Conservation (phyloP, 2,329 filamentous ascomycete genomes). For the Diaporthe australafricana region DNA sequence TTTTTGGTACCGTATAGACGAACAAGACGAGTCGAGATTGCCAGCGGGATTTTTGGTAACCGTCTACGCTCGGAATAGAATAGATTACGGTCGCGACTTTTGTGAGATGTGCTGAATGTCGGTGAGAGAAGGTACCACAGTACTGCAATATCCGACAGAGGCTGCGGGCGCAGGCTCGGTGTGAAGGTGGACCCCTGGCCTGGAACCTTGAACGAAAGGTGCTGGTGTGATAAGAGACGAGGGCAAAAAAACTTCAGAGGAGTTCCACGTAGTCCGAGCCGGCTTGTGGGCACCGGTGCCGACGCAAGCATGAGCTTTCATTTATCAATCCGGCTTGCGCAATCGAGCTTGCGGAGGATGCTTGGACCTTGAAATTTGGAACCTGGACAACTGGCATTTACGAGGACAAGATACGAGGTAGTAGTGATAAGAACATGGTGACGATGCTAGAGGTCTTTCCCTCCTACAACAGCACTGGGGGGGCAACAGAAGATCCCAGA, state of each 20-base stretch:
- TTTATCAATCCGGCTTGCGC: neutral
- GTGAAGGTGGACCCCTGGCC: slow-evolving; percentile 2
- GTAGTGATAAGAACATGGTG: slow-evolving; percentile 1
- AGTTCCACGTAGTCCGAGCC: slow-evolving; percentile 7
- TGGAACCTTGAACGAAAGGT: slow-evolving; percentile 6
- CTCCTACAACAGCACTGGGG: neutral
- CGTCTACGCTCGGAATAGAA: slow-evolving; percentile 7
- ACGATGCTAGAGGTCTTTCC: neutral
- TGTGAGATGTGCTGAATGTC: slow-evolving; percentile 14
- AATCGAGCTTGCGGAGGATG: slow-evolving; percentile 16
- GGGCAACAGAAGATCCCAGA: neutral
- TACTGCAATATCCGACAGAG: slow-evolving; percentile 26
- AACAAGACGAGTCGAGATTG: slow-evolving; percentile 1
- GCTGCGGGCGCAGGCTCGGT: slow-evolving; percentile 13
- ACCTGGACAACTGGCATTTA: neutral
- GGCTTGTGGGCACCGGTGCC: neutral
- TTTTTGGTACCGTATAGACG: slow-evolving; percentile 7
- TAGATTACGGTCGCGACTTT: slow-evolving; percentile 3
- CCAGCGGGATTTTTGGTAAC: neutral
- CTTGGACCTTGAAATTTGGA: neutral
- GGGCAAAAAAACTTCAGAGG: neutral
- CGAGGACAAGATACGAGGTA: slow-evolving; percentile 19
- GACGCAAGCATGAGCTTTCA: neutral
- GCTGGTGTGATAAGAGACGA: neutral
- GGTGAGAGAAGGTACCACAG: slow-evolving; percentile 22